Evolutionary conservation across 2,329 filamentous ascomycete genomes (phyloP), one percentile per base, ranked within the genome.

Genomic region (Pseudopyricularia cyperi): DNA sequence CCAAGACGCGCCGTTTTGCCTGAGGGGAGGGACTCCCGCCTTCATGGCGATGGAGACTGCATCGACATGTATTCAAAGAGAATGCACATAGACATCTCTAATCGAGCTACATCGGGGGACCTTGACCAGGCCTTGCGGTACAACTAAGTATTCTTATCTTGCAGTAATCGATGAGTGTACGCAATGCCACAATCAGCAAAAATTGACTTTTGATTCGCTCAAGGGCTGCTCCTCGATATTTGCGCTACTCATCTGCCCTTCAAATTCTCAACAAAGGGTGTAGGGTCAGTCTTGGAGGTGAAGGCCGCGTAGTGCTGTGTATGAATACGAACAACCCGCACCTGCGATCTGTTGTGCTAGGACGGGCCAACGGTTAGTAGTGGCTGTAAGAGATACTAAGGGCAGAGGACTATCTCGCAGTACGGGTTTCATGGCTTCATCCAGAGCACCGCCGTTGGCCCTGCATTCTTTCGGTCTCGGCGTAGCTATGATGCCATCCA

Each of bases 401-500:
- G 12, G 24, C 9, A 30, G 30, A 11, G 26, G 11, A 2, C 8
- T 14, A 47, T 74, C 83, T 72, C 66, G 89, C 85, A 58, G 83
- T 85, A 57, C 87, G 8, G 88, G 76, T 55, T 70, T 81, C 55
- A 95, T 79, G 71, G 90, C 91, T 12, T 74, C 69, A 59, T 78
- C 75, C 42, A 71, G 66, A 5, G 64, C 68, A 4, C 72, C 71
- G 9, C 67, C 61, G 59, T 79, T 75, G 15, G 66, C 62, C 26
- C 59, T 62, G 46, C 59, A 63, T 0, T 74, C 75, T 64, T 82
- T 83, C 1, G 82, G 85, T 56, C 78, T 72, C 1, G 86, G 85
- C 52, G 86, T 89, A 64, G 94, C 85, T 64, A 95, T 95, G 1
- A 87, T 76, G 0, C 88, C 89, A 62, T 95, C 89, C 52, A 94